Conservation (phyloP, 2,329 filamentous ascomycete species). For the Paraphaeosphaeria minitans region DNA sequence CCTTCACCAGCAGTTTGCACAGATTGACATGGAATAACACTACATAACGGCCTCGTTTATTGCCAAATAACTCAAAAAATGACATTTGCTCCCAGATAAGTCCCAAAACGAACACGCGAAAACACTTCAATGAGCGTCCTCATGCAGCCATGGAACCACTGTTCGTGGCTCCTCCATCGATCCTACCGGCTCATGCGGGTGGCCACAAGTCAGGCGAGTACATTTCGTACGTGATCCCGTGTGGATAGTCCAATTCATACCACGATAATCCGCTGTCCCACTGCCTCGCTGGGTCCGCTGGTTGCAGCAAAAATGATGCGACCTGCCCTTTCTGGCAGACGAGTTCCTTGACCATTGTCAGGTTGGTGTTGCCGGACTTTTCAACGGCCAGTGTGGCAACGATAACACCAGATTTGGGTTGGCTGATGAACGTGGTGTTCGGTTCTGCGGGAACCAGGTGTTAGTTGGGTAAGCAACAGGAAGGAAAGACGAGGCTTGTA, state of each 20-base stretch:
- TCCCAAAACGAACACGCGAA: background rate
- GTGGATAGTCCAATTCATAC: constrained; percentile 39
- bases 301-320: constrained; percentile 37
- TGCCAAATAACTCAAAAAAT: background rate
- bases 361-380: constrained; percentile 14
- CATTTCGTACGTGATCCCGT: constrained; percentile 42
- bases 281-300: constrained; percentile 15
- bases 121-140: background rate
- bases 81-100: background rate
- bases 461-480: too few species aligned
- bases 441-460: constrained; percentile 26
- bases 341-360: constrained; percentile 22
- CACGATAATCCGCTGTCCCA: constrained; percentile 29
- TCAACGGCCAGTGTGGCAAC: constrained; percentile 28
- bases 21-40: background rate
- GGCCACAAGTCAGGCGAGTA: background rate
- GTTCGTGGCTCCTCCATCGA: background rate
- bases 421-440: constrained; percentile 34
- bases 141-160: background rate
- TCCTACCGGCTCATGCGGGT: too few species aligned
- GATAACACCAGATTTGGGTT: constrained; percentile 21
- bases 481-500: too few species aligned
- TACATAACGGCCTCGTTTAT: background rate
- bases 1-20: too few species aligned
- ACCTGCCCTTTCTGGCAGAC: constrained; percentile 28